These are phyloP conservation scores for Kodamaea arcana DNA, from an alignment of 1,139 yeast genomes.

Conservation along the genomic window DNA sequence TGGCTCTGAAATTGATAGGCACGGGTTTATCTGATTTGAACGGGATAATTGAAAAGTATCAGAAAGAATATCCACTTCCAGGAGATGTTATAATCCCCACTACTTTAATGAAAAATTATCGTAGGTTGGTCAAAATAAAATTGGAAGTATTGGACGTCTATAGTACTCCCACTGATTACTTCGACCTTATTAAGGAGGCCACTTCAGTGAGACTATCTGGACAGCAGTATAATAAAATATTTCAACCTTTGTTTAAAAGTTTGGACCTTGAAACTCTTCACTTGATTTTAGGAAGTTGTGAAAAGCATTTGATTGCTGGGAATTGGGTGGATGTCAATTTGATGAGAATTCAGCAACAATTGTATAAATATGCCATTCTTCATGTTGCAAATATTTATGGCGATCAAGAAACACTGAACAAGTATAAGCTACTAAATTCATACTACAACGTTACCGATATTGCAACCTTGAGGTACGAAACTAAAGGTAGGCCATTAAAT, in stretches of 20 bases:
- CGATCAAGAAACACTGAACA: conserved; percentile 10
- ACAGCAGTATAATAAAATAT: conserved; percentile 15
- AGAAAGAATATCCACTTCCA: conserved; percentile 16
- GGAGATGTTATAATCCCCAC: conserved; percentile 16
- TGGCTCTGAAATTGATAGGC: conserved; percentile 21
- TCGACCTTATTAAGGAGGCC: background rate
- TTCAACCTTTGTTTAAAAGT: conserved; percentile 14
- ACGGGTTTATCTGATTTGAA: conserved; percentile 25
- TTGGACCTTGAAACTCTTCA: conserved; percentile 11
- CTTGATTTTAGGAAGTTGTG: conserved; percentile 23
- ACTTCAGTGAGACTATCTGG: conserved; percentile 17
- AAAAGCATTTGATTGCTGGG: conserved; percentile 27
- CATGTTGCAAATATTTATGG: conserved; percentile 15
- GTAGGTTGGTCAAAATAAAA: conserved; percentile 12
- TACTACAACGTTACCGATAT: conserved; percentile 22
- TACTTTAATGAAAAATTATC: conserved; percentile 16
- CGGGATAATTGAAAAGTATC: conserved; percentile 13
- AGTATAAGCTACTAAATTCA: conserved; percentile 23
- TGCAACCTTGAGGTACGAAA: background rate
- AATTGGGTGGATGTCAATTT: conserved; percentile 27
- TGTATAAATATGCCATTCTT: conserved; percentile 24
- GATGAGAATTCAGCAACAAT: conserved; percentile 18
- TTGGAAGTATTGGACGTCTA: conserved; percentile 2
- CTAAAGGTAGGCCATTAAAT: conserved; percentile 2
- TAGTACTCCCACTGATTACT: background rate